A percentile compares a stretch with the other conserved stretches of the same genome.
phyloP scores from a whole-genome alignment of 176 grass and related monocot genomes.

The Carex parvula region DNA sequence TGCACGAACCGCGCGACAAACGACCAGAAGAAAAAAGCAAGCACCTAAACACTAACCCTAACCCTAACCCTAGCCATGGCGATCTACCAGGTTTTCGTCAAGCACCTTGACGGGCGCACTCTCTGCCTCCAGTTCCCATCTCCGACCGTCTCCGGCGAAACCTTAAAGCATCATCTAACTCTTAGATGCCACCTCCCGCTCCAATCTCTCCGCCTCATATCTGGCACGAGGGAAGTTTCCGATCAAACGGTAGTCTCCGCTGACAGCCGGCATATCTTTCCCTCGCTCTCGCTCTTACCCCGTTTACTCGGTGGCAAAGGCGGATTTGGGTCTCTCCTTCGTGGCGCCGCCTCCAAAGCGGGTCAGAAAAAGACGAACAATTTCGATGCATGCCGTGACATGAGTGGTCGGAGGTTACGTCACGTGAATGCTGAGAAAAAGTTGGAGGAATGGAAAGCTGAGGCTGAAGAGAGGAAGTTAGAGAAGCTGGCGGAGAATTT shows the following conservation, averaged over 20 bases:
- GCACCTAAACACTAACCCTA: not conserved
- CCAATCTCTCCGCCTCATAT: constrained; percentile 43
- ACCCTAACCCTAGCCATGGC: constrained; percentile 32
- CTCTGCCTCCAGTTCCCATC: constrained; percentile 56
- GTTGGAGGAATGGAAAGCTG: constrained; percentile 91
- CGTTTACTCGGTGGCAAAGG: constrained; percentile 90
- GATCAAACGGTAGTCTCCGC: constrained; percentile 40
- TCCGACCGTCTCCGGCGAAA: constrained; percentile 45
- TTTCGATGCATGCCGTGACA: constrained; percentile 94
- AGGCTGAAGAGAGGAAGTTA: constrained; percentile 58
- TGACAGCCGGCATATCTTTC: constrained; percentile 27
- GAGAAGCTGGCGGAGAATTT: constrained; percentile 87
- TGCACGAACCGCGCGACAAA: not conserved
- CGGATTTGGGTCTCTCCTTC: constrained; percentile 87
- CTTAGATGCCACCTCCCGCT: constrained; percentile 47
- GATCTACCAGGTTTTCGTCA: constrained; percentile 58
- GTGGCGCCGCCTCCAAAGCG: constrained; percentile 88
- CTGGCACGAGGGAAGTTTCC: constrained; percentile 29
- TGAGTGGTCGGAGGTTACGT: constrained; percentile 78
- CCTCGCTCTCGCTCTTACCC: constrained; percentile 51
- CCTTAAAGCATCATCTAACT: constrained; percentile 37
- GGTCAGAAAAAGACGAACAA: constrained; percentile 99
- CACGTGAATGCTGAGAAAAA: constrained; percentile 96
- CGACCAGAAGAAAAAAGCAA: not conserved
- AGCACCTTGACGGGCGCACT: constrained; percentile 69